Percentiles rank a stretch among this genome's conserved stretches.
These are phyloP conservation scores for Alternaria arbusti DNA, from an alignment of 2,329 filamentous ascomycete genomes.

Conservation along the genomic window DNA sequence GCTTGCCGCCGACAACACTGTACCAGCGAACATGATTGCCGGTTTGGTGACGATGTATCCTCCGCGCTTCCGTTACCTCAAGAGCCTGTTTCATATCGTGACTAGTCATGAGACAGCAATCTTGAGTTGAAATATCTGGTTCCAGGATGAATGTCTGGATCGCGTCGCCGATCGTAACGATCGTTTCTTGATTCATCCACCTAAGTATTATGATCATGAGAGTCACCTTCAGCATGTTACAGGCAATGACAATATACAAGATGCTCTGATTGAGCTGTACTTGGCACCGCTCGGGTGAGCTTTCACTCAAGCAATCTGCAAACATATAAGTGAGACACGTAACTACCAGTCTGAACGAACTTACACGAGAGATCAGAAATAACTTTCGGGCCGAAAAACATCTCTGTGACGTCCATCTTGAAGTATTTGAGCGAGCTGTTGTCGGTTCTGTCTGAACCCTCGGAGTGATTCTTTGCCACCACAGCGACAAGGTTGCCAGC, in stretches of 20 bases:
- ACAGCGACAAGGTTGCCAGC: no score
- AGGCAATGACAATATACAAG: neutral
- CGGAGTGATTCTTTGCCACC: no score
- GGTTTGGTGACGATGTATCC: fast-evolving
- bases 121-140: fast-evolving
- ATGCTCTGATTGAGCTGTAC: neutral
- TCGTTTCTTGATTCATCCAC: neutral
- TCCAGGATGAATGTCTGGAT: neutral
- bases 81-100: no score
- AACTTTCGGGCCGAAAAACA: no score
- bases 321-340: no score
- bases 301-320: neutral
- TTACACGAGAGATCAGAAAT: no score
- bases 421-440: no score
- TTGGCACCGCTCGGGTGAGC: neutral
- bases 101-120: neutral
- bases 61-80: neutral
- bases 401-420: no score
- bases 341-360: no score
- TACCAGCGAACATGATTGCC: neutral
- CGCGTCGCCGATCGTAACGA: neutral
- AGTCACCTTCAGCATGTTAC: fast-evolving
- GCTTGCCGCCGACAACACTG: neutral
- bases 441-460: no score
- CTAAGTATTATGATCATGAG: neutral